phyloP scores from a whole-genome alignment of 225 moss, liverwort and hornwort genomes.

The Asterella californica region DNA sequence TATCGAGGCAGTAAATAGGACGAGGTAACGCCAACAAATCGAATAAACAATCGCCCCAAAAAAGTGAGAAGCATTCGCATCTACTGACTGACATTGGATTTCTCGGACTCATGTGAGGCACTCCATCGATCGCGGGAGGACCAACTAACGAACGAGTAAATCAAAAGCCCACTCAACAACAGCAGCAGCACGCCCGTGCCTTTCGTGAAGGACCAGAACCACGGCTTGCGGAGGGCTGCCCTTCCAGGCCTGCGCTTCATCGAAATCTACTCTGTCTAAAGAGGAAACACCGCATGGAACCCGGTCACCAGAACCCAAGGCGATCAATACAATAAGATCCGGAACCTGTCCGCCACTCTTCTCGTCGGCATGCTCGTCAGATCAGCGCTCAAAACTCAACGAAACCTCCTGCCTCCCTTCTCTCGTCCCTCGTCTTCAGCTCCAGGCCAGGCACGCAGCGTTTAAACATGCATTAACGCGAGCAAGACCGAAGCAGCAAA shows the following conservation, averaged over 20 bases:
- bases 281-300: too few relatives aligned
- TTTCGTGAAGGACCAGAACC: not conserved
- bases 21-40: not conserved
- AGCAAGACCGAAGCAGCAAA: too few relatives aligned
- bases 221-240: conserved; percentile 14
- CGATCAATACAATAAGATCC: too few relatives aligned
- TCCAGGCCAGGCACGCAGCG: too few relatives aligned
- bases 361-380: too few relatives aligned
- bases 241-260: conserved; percentile 25
- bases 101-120: not conserved
- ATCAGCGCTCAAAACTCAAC: too few relatives aligned
- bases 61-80: not conserved
- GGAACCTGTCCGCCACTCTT: too few relatives aligned
- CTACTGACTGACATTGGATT: not conserved
- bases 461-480: too few relatives aligned
- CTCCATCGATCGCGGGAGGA: not conserved
- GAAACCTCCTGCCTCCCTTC: too few relatives aligned
- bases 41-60: not conserved
- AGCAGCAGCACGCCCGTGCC: not conserved
- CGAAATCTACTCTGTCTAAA: not conserved
- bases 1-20: not conserved
- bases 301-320: too few relatives aligned
- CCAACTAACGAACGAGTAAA: not conserved
- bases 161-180: not conserved
- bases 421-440: too few relatives aligned